Conservation (phyloP, 805 yeast genomes). For the Candida xyloterini region DNA sequence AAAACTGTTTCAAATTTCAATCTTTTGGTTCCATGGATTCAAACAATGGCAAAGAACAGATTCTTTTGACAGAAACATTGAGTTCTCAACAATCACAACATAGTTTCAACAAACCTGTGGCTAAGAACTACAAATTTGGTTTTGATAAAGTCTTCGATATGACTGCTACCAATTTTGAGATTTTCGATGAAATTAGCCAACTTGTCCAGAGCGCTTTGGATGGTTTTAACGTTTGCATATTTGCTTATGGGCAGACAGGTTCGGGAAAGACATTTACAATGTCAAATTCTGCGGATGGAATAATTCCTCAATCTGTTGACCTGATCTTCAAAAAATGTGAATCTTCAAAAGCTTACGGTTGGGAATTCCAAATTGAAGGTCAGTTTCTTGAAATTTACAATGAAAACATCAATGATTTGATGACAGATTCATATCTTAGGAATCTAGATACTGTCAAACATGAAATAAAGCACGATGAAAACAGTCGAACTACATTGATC, state of each 20-base stretch:
- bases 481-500: constrained; percentile 50
- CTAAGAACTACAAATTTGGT: constrained; percentile 42
- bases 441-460: constrained; percentile 37
- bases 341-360: constrained; percentile 49
- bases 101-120: constrained; percentile 7
- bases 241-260: constrained; percentile 97
- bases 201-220: constrained; percentile 81
- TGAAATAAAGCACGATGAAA: constrained; percentile 71
- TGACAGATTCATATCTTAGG: constrained; percentile 32
- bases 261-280: constrained; percentile 94
- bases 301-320: constrained; percentile 72
- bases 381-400: constrained; percentile 89
- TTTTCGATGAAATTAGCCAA: constrained; percentile 84
- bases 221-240: constrained; percentile 88
- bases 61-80: constrained; percentile 27
- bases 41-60: constrained; percentile 27
- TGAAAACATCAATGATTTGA: constrained; percentile 71
- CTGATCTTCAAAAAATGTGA: constrained; percentile 63
- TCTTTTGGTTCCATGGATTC: constrained; percentile 16
- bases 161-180: constrained; percentile 49
- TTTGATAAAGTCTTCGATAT: constrained; percentile 79
- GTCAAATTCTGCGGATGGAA: constrained; percentile 69
- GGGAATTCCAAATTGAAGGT: constrained; percentile 62
- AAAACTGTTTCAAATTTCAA: constrained; percentile 22
- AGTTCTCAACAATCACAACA: constrained; percentile 1